Conservation (phyloP, 495 filamentous ascomycete species). For the Tuber indicum region DNA sequence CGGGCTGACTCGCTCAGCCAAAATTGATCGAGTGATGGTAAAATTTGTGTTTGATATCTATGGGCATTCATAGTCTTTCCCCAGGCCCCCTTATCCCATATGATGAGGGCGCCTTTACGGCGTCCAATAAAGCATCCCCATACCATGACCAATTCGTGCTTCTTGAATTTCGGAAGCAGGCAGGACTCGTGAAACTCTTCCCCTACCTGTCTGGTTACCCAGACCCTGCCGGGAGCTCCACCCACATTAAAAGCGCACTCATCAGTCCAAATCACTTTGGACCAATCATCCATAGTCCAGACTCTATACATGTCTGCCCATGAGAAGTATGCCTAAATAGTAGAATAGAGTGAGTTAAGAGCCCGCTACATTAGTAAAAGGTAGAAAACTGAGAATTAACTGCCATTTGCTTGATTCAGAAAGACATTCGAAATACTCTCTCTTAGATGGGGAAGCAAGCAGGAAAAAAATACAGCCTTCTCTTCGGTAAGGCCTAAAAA, state of each 20-base stretch:
- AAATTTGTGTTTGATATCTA: background rate
- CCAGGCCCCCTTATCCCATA: background rate
- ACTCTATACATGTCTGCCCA: background rate
- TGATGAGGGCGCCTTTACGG: background rate
- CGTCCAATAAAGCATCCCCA: slow-evolving; percentile 2
- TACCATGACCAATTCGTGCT: slow-evolving; percentile 8
- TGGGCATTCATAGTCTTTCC: background rate
- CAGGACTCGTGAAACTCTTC: no score
- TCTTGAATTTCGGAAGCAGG: no score
- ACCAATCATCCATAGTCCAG: background rate
- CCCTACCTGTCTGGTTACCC: no score
- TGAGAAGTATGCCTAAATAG: no score
- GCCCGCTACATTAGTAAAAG: no score
- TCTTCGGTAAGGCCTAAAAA: no score
- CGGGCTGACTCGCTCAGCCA: background rate
- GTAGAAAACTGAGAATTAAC: no score
- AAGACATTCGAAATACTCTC: no score
- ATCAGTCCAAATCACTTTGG: slow-evolving; percentile 12
- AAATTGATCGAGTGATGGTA: background rate
- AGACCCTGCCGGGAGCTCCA: background rate
- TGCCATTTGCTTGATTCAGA: no score
- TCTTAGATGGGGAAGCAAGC: no score
- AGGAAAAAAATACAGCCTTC: no score
- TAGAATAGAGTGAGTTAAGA: no score
- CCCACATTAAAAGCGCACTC: slow-evolving; percentile 10